Evolutionary conservation across 1,284 basidiomycete genomes (phyloP), one percentile per base, ranked within the genome.

Genomic region (Moniliella sp.): DNA sequence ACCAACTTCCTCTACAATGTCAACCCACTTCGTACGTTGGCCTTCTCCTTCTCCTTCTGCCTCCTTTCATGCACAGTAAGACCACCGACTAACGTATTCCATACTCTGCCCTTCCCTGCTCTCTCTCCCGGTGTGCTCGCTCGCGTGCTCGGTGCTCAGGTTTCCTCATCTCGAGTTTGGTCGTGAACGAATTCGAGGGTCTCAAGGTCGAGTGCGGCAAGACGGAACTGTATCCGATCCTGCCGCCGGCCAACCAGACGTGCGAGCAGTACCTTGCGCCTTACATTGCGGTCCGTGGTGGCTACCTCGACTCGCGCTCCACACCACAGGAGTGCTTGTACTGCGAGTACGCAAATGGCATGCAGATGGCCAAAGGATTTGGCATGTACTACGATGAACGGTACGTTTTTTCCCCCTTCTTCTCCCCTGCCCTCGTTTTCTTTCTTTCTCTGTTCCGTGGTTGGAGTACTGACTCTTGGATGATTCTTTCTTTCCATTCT

Each of bases 101-200:
- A n/a, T n/a, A n/a, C n/a, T n/a, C n/a, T n/a, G n/a, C n/a, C n/a
- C n/a, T n/a, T n/a, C n/a, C n/a, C n/a, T n/a, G n/a, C n/a, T n/a
- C n/a, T n/a, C n/a, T n/a, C n/a, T n/a, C n/a, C n/a, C n/a, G n/a
- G n/a, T n/a, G n/a, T n/a, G n/a, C n/a, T n/a, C n/a, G n/a, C n/a
- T n/a, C n/a, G n/a, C n/a, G n/a, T n/a, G n/a, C n/a, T n/a, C n/a
- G n/a, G n/a, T n/a, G n/a, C n/a, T n/a, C n/a, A n/a, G n/a, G n/a
- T 5, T 38, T 42, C 33, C 35, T 55, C 18, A 45, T 52, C 31
- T 39, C 48, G 25, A 63, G 78, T 9, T 74, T 86, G 65, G 63
- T 82, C 33, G 70, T 76, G 1, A 80, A 76, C 9, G 80, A 78
- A 48, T 66, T 93, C 15, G 71, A 80, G 50, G 78, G 75, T 11